Conservation (phyloP, 306 rosid species). For the Cucumis cinereus region DNA sequence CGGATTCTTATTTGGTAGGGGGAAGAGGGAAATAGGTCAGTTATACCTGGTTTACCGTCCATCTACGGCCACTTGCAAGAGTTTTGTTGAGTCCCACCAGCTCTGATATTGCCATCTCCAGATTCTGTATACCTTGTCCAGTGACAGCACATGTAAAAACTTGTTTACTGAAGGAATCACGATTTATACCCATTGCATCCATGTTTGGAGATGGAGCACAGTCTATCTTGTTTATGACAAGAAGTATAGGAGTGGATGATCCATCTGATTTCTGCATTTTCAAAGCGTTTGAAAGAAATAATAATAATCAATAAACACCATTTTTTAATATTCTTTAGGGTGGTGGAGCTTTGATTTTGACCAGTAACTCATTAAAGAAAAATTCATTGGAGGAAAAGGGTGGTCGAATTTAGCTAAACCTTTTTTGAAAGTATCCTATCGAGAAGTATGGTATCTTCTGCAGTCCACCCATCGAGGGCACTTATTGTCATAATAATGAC, state of each 20-base stretch:
- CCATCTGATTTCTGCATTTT: constrained; percentile 43
- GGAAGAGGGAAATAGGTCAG: neutral
- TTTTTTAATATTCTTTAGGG: neutral
- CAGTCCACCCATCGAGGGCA: constrained; percentile 86
- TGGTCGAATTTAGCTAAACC: constrained; percentile 22
- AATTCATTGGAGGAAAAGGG: neutral
- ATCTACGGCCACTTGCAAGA: constrained; percentile 60
- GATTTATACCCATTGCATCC: constrained; percentile 22
- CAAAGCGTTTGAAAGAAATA: neutral
- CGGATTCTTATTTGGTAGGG: neutral
- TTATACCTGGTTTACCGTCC: constrained; percentile 94
- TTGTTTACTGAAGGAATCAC: constrained; percentile 35
- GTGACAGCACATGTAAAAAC: constrained; percentile 83
- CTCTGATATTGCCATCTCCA: constrained; percentile 67
- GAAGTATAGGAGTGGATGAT: constrained; percentile 64
- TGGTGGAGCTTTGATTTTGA: neutral
- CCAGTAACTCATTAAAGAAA: neutral
- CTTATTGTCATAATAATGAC: constrained; percentile 71
- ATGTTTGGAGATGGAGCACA: constrained; percentile 33
- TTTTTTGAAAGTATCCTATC: constrained; percentile 58
- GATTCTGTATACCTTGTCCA: constrained; percentile 73
- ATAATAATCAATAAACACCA: neutral
- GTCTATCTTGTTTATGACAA: constrained; percentile 83
- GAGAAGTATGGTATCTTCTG: constrained; percentile 66
- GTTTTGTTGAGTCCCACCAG: constrained; percentile 59